Percentiles rank a stretch among this genome's conserved stretches.
phyloP scores from a whole-genome alignment of 2,329 filamentous ascomycete genomes.

The Monosporascus sp. region DNA sequence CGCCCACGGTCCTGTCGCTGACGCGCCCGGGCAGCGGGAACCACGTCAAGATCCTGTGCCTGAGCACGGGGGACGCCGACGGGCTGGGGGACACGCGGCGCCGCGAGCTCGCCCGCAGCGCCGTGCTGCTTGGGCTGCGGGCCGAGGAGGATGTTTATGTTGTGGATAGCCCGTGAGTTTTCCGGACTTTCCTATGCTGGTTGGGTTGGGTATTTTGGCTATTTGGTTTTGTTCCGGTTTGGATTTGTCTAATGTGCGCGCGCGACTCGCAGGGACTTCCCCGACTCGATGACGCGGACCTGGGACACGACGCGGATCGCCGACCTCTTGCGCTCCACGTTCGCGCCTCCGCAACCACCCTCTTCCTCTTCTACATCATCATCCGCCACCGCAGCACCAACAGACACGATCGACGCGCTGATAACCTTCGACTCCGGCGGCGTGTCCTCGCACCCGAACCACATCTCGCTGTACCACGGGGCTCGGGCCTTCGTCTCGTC shows the following conservation, averaged over 20 bases:
- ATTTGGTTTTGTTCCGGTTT: neutral
- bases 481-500: slow-evolving; percentile 65
- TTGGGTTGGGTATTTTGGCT: neutral
- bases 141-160: slow-evolving; percentile 76
- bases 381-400: slow-evolving; percentile 29
- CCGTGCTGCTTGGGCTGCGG: slow-evolving; percentile 67
- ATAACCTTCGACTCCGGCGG: slow-evolving; percentile 85
- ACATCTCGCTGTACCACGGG: slow-evolving; percentile 82
- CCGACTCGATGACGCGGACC: slow-evolving; percentile 76
- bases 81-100: slow-evolving; percentile 79
- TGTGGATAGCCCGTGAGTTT: slow-evolving; percentile 66
- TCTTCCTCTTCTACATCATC: slow-evolving; percentile 14
- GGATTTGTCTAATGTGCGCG: too few relatives aligned
- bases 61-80: slow-evolving; percentile 84
- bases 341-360: slow-evolving; percentile 54
- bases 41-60: slow-evolving; percentile 88
- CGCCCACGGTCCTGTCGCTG: slow-evolving; percentile 80
- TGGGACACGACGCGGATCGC: slow-evolving; percentile 73
- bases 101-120: slow-evolving; percentile 78
- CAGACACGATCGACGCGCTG: slow-evolving; percentile 67
- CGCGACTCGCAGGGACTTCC: slow-evolving; percentile 54
- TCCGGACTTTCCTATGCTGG: neutral
- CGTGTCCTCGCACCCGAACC: slow-evolving; percentile 87
- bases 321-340: slow-evolving; percentile 63
- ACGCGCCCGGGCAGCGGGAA: slow-evolving; percentile 76